These are phyloP conservation scores for Penicillium sp. DNA, from an alignment of 2,329 filamentous ascomycete species.

Conservation along the genomic window DNA sequence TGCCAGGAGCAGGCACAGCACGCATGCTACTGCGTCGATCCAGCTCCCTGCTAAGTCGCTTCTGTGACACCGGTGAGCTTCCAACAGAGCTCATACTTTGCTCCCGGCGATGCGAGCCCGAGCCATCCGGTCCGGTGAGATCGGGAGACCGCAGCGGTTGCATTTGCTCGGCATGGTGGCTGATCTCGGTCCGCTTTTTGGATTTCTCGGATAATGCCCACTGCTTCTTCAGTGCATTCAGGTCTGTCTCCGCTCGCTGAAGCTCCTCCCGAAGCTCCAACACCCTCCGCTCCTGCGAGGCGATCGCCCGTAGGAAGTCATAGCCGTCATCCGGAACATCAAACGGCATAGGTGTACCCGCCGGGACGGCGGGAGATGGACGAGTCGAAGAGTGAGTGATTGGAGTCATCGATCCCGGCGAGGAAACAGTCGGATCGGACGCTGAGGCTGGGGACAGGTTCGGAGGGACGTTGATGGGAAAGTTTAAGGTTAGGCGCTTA, in stretches of 20 bases:
- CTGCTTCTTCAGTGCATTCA: conserved; percentile 71
- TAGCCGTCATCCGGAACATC: conserved; percentile 48
- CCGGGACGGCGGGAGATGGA: conserved; percentile 27
- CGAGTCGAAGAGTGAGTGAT: conserved; percentile 30
- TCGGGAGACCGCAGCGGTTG: conserved; percentile 48
- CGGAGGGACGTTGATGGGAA: conserved; percentile 39
- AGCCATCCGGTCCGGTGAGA: conserved; percentile 9
- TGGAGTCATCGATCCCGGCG: conserved; percentile 32
- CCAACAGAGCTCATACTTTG: conserved; percentile 25
- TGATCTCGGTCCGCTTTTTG: conserved; percentile 65
- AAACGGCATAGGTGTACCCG: conserved; percentile 24
- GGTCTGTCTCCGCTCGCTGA: conserved; percentile 69
- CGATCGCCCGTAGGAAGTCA: conserved; percentile 79
- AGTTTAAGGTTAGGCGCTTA: conserved; percentile 45
- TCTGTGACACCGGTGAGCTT: conserved; percentile 26
- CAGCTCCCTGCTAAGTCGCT: conserved; percentile 53
- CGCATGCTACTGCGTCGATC: conserved; percentile 68
- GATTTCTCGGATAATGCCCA: conserved; percentile 72
- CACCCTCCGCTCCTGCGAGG: conserved; percentile 83
- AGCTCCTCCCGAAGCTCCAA: conserved; percentile 88
- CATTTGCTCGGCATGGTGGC: conserved; percentile 54
- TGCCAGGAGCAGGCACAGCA: conserved; percentile 33
- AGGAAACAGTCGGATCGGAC: conserved; percentile 23
- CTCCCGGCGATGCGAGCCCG: conserved; percentile 21
- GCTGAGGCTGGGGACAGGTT: conserved; percentile 20